Evolutionary conservation across 1,139 yeast genomes (phyloP).

Genomic region (Candida freyschussii): DNA sequence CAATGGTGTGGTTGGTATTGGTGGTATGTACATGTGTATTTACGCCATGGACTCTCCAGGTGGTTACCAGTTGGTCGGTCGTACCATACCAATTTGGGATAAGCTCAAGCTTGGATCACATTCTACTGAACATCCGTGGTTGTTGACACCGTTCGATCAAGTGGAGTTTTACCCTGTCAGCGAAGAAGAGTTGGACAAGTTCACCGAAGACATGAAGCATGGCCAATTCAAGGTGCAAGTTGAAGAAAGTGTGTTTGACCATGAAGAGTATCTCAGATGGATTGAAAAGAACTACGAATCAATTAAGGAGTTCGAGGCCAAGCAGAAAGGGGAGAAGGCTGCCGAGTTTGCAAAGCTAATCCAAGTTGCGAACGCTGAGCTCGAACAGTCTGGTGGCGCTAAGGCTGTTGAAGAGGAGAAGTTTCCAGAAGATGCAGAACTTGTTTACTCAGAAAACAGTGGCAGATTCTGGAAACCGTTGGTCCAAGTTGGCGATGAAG

Average conservation of each 20-base stretch:
- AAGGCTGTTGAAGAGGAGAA: conserved; percentile 42
- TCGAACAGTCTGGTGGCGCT: conserved; percentile 44
- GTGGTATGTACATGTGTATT: conserved; percentile 98
- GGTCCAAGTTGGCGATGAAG: conserved; percentile 74
- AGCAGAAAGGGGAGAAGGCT: conserved; percentile 73
- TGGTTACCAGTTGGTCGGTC: conserved; percentile 94
- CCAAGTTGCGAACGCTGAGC: conserved; percentile 76
- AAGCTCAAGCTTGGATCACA: conserved; percentile 74
- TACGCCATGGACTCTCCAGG: conserved; percentile 99
- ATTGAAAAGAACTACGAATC: conserved; percentile 65
- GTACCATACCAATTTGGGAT: conserved; percentile 98
- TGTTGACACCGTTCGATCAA: conserved; percentile 86
- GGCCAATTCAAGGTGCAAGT: conserved; percentile 77
- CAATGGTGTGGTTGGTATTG: conserved; percentile 95
- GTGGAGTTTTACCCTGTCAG: conserved; percentile 89
- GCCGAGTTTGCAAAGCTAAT: conserved; percentile 82
- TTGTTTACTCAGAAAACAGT: conserved; percentile 88
- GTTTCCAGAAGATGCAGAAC: conserved; percentile 69
- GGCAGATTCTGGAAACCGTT: conserved; percentile 96
- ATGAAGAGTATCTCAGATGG: conserved; percentile 74
- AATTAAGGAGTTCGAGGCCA: conserved; percentile 61
- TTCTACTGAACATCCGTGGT: conserved; percentile 73
- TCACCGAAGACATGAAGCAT: conserved; percentile 69
- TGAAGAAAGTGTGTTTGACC: conserved; percentile 77
- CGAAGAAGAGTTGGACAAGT: conserved; percentile 72